Base-by-base conservation (phyloP, 306 rosid species). In the Calophaca sinica region DNA sequence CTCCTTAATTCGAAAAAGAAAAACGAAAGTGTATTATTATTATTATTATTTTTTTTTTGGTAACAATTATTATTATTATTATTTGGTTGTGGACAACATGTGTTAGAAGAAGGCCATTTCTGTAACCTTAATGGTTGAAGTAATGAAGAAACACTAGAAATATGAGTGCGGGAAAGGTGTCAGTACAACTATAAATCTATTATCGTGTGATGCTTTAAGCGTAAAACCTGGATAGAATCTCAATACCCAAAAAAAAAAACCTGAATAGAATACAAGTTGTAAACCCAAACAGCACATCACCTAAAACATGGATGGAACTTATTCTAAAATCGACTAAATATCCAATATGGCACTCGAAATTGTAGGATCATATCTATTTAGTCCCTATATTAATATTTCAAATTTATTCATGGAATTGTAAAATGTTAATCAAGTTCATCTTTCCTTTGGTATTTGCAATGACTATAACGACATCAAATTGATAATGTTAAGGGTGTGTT, bases 151-250 rank as follows among this genome's bases (percentile, higher is more conserved):
- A 74, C 33, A 46, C 6, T 26, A 32, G 42, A 49, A 31, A 10
- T 14, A 14, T 32, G 33, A 78, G 63, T 70, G 63, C 5, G 38
- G 45, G 13, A 79, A 64, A 79, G 60, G 67, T 70, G 59, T 46
- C 9, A 9, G 75, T 41, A 15, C 70, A 69, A n/a, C 29, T 63
- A 53, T 2, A 62, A 54, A 10, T 51, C 8, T 80, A 81, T 49
- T 59, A 78, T 75, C 53, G 81, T 68, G 85, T 68, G 67, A 20
- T 20, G 26, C 26, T 77, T 38, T 74, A 71, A 82, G 73, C 85
- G 66, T 82, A 80, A 84, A 85, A 85, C 86, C 82, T 72, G 86
- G 86, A 82, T 82, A 72, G 88, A 83, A 79, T 79, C 82, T 81
- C 49, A 13, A 39, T 20, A 20, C 26, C 26, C n/a, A n/a, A 20